phyloP scores from a whole-genome alignment of 164 flowering plant genomes.

The Piper longum region DNA sequence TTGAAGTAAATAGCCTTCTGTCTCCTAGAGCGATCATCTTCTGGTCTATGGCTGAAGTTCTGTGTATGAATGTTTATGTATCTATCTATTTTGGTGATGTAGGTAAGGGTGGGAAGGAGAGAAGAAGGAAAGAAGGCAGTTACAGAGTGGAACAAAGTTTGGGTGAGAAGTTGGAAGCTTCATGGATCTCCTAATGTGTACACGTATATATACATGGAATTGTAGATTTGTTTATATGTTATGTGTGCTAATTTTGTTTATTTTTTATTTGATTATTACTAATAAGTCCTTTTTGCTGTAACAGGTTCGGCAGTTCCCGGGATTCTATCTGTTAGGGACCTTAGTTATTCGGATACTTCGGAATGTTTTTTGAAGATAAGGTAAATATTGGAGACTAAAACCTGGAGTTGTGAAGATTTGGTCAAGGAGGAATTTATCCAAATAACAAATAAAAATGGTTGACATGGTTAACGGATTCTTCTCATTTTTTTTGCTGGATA shows the following conservation, averaged over 20 bases:
- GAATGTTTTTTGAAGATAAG: neutral
- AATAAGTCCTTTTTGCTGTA: too few relatives aligned
- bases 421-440: neutral
- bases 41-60: neutral
- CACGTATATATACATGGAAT: too few relatives aligned
- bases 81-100: neutral
- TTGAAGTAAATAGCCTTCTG: slow-evolving; percentile 6
- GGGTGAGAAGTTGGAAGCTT: neutral
- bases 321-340: too few relatives aligned
- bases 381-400: neutral
- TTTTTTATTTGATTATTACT: too few relatives aligned
- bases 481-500: neutral
- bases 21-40: neutral
- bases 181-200: neutral
- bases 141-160: neutral
- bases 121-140: neutral
- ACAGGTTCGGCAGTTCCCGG: too few relatives aligned
- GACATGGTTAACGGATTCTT: neutral
- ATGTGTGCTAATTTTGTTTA: too few relatives aligned
- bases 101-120: neutral
- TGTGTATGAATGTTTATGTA: neutral
- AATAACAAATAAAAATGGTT: too few relatives aligned
- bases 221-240: too few relatives aligned
- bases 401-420: neutral
- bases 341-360: neutral